These are phyloP conservation scores for Puccinia sorghi DNA, from an alignment of 1,284 basidiomycete species.

Conservation along the genomic window DNA sequence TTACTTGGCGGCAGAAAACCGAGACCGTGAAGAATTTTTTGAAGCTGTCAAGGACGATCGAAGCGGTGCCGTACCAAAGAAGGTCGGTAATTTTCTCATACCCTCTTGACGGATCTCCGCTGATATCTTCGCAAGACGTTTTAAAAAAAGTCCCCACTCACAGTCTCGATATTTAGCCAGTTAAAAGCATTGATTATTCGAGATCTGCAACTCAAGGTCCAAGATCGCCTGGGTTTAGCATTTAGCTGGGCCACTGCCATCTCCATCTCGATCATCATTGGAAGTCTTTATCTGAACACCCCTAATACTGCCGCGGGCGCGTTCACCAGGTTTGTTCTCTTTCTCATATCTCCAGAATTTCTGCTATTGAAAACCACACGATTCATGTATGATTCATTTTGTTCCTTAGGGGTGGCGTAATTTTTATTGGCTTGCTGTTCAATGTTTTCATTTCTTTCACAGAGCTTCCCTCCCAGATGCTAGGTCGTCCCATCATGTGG, in stretches of 20 bases:
- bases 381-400: not conserved
- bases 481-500: slow-evolving; percentile 67
- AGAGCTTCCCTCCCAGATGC: slow-evolving; percentile 49
- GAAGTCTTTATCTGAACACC: slow-evolving; percentile 55
- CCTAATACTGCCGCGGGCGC: slow-evolving; percentile 54
- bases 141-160: slow-evolving; percentile 69
- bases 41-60: slow-evolving; percentile 75
- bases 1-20: slow-evolving; percentile 66
- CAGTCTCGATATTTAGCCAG: slow-evolving; percentile 74
- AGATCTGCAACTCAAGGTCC: slow-evolving; percentile 65
- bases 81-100: not conserved
- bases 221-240: slow-evolving; percentile 78
- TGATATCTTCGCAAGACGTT: not conserved
- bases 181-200: slow-evolving; percentile 58
- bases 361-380: not conserved
- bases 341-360: slow-evolving; percentile 63
- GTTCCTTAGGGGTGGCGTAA: slow-evolving; percentile 69
- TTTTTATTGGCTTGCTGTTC: slow-evolving; percentile 64
- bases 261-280: slow-evolving; percentile 54
- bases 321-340: slow-evolving; percentile 69
- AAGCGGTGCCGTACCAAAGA: slow-evolving; percentile 72
- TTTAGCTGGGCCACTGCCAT: slow-evolving; percentile 52
- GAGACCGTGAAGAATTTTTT: slow-evolving; percentile 71
- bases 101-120: not conserved
- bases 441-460: slow-evolving; percentile 51